Conservation (phyloP, 164 flowering plant species). For the Stephania yunnanensis region DNA sequence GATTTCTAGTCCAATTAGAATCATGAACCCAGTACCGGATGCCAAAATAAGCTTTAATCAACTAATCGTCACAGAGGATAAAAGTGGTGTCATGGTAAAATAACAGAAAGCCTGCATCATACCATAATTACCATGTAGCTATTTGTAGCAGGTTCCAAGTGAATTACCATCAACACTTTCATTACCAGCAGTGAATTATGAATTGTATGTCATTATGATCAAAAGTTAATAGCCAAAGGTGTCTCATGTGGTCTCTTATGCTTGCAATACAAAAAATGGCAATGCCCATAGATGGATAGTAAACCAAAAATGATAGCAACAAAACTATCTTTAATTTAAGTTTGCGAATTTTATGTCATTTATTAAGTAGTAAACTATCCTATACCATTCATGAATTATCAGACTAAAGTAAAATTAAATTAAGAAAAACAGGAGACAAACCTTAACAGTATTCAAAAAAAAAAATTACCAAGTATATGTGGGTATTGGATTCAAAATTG, state of each 20-base stretch:
- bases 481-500: no score
- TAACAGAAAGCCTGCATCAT: no score
- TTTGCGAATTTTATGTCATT: neutral
- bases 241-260: neutral
- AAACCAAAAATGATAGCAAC: neutral
- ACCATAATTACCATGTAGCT: neutral
- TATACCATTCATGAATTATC: neutral
- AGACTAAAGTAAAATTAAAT: neutral
- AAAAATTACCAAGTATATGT: no score
- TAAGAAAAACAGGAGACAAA: neutral
- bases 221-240: neutral
- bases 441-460: neutral
- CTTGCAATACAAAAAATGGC: neutral
- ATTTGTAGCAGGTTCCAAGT: neutral
- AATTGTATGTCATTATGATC: neutral
- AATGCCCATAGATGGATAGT: neutral
- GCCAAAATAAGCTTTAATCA: no score
- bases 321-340: neutral
- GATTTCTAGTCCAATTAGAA: no score
- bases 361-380: neutral
- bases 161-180: neutral
- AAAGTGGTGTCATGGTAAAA: no score
- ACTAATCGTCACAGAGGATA: no score
- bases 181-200: neutral
- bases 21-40: no score